Evolutionary conservation across 2,329 filamentous ascomycete genomes (phyloP).

Genomic region (Orbilia blumenaviensis): DNA sequence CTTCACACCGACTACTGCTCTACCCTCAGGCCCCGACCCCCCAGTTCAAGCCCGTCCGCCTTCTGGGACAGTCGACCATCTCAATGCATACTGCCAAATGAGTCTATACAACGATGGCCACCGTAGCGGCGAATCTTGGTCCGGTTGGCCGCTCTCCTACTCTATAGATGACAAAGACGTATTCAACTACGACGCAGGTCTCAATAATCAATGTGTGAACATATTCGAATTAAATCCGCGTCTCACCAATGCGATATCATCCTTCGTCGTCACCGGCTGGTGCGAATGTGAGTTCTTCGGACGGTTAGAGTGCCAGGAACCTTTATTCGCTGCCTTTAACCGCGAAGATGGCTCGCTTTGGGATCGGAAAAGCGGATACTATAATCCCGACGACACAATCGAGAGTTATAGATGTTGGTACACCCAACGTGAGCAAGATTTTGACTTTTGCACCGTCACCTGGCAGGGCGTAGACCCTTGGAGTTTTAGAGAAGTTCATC

Average conservation of each 20-base stretch:
- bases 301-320: not conserved
- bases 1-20: not conserved
- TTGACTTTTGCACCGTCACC: not conserved
- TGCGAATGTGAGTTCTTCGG: slow-evolving; percentile 29
- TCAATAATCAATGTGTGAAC: slow-evolving; percentile 22
- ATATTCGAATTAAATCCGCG: not conserved
- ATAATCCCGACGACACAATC: not conserved
- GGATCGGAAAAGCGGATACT: not conserved
- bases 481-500: not conserved
- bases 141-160: not conserved
- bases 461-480: not conserved
- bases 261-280: slow-evolving; percentile 8
- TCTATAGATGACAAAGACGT: not conserved
- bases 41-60: not conserved
- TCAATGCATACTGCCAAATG: not conserved
- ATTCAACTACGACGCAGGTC: not conserved
- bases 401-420: slow-evolving; percentile 22
- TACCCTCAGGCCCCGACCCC: not conserved
- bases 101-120: not conserved
- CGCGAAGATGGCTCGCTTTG: not conserved
- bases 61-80: not conserved
- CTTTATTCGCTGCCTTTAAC: not conserved
- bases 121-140: slow-evolving; percentile 5
- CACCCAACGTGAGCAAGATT: not conserved
- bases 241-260: not conserved